A percentile compares a stretch with the other conserved stretches of the same genome.
phyloP scores from a whole-genome alignment of 495 filamentous ascomycete genomes.

The Xylona heveae region DNA sequence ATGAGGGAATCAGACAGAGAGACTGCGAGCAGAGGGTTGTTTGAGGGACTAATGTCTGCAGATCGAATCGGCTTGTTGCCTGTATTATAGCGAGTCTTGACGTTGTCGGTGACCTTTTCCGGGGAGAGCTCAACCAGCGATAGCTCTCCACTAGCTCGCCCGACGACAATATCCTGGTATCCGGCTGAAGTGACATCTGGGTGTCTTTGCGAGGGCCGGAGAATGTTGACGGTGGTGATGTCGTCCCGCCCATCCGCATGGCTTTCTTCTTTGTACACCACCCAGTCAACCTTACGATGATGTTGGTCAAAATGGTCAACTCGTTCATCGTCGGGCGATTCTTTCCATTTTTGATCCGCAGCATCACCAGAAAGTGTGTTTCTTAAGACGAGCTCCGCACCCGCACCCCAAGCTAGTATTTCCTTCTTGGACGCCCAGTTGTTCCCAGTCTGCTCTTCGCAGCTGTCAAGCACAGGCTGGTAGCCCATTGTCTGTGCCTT shows the following conservation, averaged over 20 bases:
- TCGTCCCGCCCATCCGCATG: slow-evolving; percentile 38
- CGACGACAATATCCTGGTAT: slow-evolving; percentile 18
- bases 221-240: slow-evolving; percentile 32
- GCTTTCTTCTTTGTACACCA: slow-evolving; percentile 28
- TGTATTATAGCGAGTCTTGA: slow-evolving; percentile 9
- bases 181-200: too few relatives aligned
- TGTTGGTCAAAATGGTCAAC: slow-evolving; percentile 9
- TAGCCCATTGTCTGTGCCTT: slow-evolving; percentile 38
- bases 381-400: slow-evolving; percentile 30
- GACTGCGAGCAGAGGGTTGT: slow-evolving; percentile 20
- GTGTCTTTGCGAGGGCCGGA: slow-evolving; percentile 19
- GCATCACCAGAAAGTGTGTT: slow-evolving; percentile 12
- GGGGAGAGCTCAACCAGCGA: slow-evolving; percentile 11
- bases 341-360: slow-evolving; percentile 4
- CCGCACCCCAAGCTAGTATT: slow-evolving; percentile 39
- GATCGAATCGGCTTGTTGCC: slow-evolving; percentile 8
- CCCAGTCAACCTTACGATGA: slow-evolving; percentile 18
- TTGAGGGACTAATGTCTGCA: slow-evolving; percentile 1
- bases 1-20: slow-evolving; percentile 22
- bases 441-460: slow-evolving; percentile 29
- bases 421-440: slow-evolving; percentile 32
- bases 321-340: slow-evolving; percentile 6
- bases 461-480: slow-evolving; percentile 37
- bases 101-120: slow-evolving; percentile 3
- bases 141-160: slow-evolving; percentile 24